These are phyloP conservation scores for Mallotus japonicus DNA, from an alignment of 441 rosid species.

Conservation along the genomic window DNA sequence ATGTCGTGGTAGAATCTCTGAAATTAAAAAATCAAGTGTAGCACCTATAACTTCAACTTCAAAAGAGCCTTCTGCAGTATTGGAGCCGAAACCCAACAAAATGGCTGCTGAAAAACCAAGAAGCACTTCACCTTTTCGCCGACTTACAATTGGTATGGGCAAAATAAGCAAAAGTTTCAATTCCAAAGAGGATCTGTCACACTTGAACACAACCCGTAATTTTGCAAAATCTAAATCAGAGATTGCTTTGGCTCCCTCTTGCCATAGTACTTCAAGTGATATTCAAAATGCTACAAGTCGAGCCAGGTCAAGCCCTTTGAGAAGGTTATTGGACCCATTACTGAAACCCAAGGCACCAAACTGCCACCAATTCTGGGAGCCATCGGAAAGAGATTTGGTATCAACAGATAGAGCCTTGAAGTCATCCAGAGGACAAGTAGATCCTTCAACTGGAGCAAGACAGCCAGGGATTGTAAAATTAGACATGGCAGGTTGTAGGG, in stretches of 20 bases:
- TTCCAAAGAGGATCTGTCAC: constrained; percentile 41
- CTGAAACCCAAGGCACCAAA: constrained; percentile 56
- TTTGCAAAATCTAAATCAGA: constrained; percentile 44
- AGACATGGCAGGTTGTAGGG: constrained; percentile 35
- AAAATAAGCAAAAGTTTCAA: constrained; percentile 58
- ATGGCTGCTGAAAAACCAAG: constrained; percentile 56
- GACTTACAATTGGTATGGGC: constrained; percentile 60
- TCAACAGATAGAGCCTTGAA: constrained; percentile 35
- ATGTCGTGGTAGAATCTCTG: constrained; percentile 36
- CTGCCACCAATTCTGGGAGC: constrained; percentile 38
- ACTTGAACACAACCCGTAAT: constrained; percentile 25
- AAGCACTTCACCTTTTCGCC: constrained; percentile 83
- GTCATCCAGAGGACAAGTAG: constrained; percentile 34
- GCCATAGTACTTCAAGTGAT: constrained; percentile 38
- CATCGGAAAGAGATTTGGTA: constrained; percentile 38
- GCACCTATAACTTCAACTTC: constrained; percentile 22
- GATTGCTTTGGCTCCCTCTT: constrained; percentile 39
- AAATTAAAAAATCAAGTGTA: constrained; percentile 34
- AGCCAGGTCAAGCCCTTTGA: constrained; percentile 89
- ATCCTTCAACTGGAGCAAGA: constrained; percentile 33
- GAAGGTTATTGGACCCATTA: constrained; percentile 77
- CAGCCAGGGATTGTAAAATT: constrained; percentile 42
- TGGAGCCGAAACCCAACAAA: constrained; percentile 39
- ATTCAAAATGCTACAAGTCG: constrained; percentile 41
- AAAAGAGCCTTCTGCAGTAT: constrained; percentile 37